Base-by-base conservation (phyloP, 805 yeast genomes). In the Candida fluviatilis region DNA sequence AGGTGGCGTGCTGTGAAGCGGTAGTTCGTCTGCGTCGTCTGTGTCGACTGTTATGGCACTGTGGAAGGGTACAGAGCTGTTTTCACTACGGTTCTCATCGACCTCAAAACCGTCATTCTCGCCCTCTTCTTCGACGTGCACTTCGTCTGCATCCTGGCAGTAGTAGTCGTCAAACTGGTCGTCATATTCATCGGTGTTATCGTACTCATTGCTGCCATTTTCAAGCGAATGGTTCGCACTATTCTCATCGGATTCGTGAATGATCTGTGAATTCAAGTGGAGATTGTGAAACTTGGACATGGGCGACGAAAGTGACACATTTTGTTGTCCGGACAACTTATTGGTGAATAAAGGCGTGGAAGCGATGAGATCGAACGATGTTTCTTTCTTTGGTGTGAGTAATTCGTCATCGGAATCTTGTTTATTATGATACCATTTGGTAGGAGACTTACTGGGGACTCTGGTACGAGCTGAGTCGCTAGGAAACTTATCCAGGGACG, bases 221-320 rank as follows among this genome's bases (percentile, higher is more conserved):
- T 21, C 21, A 11, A 11, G 13, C 13, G 12, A 13, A 5, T 13
- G 66, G 13, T 38, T 37, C 11, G 18, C 24, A 2, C 28, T 2
- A 35, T 35, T 19, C 6, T 34, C 18, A 11, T 16, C 28, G 18
- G 6, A 36, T 8, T 34, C 18, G 23, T 18, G 21, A 37, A 10
- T 46, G 42, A 2, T 47, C 24, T 43, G 46, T 5, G 54, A 44
- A 35, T 54, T 54, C 13, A 63, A 35, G 40, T 66, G 65, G 18
- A 67, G 47, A 25, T 60, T 55, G 40, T 62, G 59, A 18, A 67
- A 53, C 38, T 57, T 55, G 33, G 54, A 57, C 39, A 65, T 57
- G 13, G 73, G 73, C 5, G 71, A 65, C 15, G 58, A 30, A 35
- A 57, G 53, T 13, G 55, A 45, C 11, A 48, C 33, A 33, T 47